Evolutionary conservation across 129 eudicot genomes (phyloP).

Genomic region (Flaveria trinervia): DNA sequence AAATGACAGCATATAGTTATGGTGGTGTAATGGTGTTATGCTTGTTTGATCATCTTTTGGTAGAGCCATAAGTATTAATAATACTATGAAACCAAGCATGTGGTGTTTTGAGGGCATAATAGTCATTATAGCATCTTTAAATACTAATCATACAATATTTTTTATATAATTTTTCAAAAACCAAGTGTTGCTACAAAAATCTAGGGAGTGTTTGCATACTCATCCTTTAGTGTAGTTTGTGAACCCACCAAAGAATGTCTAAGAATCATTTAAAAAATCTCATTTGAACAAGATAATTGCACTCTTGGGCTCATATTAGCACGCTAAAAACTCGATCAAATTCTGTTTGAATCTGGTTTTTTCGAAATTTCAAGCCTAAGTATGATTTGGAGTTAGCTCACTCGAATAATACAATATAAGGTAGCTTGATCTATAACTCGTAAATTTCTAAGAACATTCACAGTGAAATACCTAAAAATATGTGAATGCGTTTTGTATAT

Average conservation of each 20-base stretch:
- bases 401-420: neutral
- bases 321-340: neutral
- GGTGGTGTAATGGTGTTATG: conserved; percentile 1
- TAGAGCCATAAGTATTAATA: no score
- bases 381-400: neutral
- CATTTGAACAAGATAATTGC: neutral
- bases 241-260: conserved; percentile 5
- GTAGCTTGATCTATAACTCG: neutral
- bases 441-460: neutral
- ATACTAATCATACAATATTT: neutral
- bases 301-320: neutral
- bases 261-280: neutral
- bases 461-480: no score
- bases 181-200: no score
- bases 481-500: no score
- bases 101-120: conserved; percentile 2
- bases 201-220: neutral
- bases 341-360: neutral
- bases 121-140: conserved; percentile 12
- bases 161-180: neutral
- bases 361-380: neutral
- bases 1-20: neutral
- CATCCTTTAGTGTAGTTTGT: neutral
- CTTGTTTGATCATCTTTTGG: no score
- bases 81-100: no score